A percentile compares a stretch with the other conserved stretches of the same genome.
These are phyloP conservation scores for Pinus albicaulis DNA, from an alignment of 75 land plant species.

Conservation along the genomic window DNA sequence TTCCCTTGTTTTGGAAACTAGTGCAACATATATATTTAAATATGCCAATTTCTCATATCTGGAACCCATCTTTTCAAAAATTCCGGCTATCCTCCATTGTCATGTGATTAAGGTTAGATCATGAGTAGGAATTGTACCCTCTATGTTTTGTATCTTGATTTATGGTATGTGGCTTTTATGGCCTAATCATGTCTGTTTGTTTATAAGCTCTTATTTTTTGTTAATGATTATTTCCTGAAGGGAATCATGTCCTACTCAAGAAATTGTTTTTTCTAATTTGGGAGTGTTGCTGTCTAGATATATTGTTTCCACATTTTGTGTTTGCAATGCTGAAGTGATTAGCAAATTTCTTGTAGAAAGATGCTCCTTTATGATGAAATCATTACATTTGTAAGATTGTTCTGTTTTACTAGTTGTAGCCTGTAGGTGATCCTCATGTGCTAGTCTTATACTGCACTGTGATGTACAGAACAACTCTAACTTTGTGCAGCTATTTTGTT, in stretches of 20 bases:
- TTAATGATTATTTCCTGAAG: no score
- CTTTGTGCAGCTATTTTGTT: neutral
- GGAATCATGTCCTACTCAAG: neutral
- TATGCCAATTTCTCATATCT: no score
- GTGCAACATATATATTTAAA: no score
- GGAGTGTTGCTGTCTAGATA: neutral
- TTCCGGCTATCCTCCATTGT: no score
- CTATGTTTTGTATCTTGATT: no score
- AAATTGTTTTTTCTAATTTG: neutral
- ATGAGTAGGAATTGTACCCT: no score
- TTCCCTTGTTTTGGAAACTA: no score
- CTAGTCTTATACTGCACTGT: neutral
- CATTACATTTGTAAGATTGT: neutral
- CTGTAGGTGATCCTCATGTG: neutral
- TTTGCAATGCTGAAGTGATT: neutral
- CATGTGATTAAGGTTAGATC: no score
- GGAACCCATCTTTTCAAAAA: no score
- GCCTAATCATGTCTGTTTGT: no score
- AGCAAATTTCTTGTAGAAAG: neutral
- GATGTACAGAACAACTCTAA: neutral
- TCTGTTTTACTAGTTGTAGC: neutral
- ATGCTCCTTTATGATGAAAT: neutral
- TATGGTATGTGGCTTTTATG: no score
- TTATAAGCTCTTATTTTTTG: no score
- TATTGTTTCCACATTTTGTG: neutral